Percentiles rank a stretch among this genome's conserved stretches.
Conservation (phyloP, 2,329 filamentous ascomycete species). For the Verticillium zaregamsianum region DNA sequence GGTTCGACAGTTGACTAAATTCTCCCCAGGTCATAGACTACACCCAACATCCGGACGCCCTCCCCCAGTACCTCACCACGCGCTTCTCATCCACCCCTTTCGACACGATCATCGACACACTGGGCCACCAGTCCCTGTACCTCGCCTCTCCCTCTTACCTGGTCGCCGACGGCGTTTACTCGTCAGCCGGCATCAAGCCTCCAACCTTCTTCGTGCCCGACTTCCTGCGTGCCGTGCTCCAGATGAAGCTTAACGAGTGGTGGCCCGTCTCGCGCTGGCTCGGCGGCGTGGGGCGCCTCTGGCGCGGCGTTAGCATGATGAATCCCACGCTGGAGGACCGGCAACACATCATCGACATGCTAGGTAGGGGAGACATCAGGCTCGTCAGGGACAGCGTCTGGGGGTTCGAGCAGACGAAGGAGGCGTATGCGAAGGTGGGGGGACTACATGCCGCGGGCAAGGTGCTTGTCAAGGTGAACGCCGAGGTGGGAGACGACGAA, state of each 20-base stretch:
- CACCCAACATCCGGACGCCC: constrained; percentile 22
- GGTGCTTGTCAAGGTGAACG: constrained; percentile 29
- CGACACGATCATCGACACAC: constrained; percentile 44
- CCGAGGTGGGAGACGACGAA: not conserved
- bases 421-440: constrained; percentile 29
- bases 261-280: constrained; percentile 30
- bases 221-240: constrained; percentile 23
- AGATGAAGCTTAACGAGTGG: constrained; percentile 33
- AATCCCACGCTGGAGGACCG: constrained; percentile 25
- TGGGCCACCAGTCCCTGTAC: constrained; percentile 44
- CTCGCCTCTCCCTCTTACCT: constrained; percentile 33
- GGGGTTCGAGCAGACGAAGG: constrained; percentile 28
- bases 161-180: constrained; percentile 29
- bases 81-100: constrained; percentile 26
- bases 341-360: constrained; percentile 26
- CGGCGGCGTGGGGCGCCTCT: constrained; percentile 32
- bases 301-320: constrained; percentile 28
- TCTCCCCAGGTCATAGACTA: constrained; percentile 35
- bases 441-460: constrained; percentile 32
- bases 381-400: constrained; percentile 15
- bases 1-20: not conserved
- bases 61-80: constrained; percentile 29
- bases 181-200: constrained; percentile 35
- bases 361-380: constrained; percentile 26
- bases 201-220: constrained; percentile 23